Conservation (phyloP, 163 green algal genomes). For the Smithsoniella earleae region DNA sequence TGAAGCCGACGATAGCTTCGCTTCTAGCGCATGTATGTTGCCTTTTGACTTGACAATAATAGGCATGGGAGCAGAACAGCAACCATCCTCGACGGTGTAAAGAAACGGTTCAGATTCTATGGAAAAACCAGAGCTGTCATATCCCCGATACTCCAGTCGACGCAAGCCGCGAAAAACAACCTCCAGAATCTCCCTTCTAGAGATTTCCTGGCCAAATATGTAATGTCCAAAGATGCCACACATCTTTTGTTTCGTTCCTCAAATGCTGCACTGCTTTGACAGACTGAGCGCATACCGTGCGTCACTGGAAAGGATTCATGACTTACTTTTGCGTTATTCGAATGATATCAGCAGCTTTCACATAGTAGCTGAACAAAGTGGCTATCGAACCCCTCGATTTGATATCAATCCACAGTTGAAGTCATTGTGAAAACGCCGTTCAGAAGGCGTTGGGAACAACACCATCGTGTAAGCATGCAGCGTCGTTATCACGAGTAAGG, state of each 20-base stretch:
- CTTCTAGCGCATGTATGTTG: constrained; percentile 81
- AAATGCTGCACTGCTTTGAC: no score
- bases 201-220: constrained; percentile 51
- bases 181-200: constrained; percentile 64
- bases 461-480: no score
- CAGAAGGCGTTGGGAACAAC: no score
- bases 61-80: constrained; percentile 31
- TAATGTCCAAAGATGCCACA: constrained; percentile 72
- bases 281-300: no score
- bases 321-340: background rate
- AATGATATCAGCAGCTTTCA: no score
- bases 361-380: no score
- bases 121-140: constrained; percentile 82
- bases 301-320: background rate
- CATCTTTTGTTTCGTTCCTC: no score
- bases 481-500: no score
- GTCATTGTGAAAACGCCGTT: no score
- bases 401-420: no score
- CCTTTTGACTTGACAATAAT: constrained; percentile 77
- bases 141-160: constrained; percentile 95
- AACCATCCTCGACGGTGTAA: constrained; percentile 32
- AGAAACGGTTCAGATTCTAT: constrained; percentile 37
- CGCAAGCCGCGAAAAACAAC: constrained; percentile 81
- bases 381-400: no score
- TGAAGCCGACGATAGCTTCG: constrained; percentile 31